A percentile compares a stretch with the other conserved stretches of the same genome.
Evolutionary conservation across 2,329 filamentous ascomycete species (phyloP).

Genomic region (Colletotrichum eremochloae): DNA sequence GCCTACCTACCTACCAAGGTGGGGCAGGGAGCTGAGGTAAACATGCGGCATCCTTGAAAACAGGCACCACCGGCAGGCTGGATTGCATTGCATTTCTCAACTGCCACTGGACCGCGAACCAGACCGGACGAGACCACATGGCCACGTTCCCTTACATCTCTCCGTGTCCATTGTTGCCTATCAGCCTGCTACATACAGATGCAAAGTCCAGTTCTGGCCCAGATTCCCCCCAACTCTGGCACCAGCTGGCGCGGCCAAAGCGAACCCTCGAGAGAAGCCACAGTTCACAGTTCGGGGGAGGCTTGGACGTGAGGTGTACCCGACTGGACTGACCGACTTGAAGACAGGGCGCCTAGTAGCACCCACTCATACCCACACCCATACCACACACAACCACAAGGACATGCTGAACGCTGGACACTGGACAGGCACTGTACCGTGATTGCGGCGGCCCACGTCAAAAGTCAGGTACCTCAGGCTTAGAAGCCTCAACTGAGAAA

Average conservation of each 20-base stretch:
- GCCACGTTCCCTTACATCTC: background rate
- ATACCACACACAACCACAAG: slow-evolving; percentile 2
- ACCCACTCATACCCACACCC: background rate
- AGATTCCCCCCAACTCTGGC: background rate
- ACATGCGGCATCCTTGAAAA: slow-evolving; percentile 6
- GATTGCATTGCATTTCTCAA: slow-evolving; percentile 12
- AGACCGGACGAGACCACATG: background rate
- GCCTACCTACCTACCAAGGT: background rate
- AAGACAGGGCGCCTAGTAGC: slow-evolving; percentile 1
- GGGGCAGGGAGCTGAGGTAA: background rate
- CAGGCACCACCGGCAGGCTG: background rate
- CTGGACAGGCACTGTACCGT: slow-evolving; percentile 16
- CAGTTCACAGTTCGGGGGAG: background rate
- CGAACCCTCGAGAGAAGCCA: background rate
- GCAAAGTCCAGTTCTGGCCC: background rate
- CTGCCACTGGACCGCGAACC: slow-evolving; percentile 1
- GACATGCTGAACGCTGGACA: slow-evolving; percentile 6
- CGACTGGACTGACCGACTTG: background rate
- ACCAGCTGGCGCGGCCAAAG: slow-evolving; percentile 5
- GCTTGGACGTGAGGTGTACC: background rate
- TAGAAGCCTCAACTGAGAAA: slow-evolving; percentile 11
- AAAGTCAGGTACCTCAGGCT: slow-evolving; percentile 11
- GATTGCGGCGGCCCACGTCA: slow-evolving; percentile 13
- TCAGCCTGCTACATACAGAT: background rate
- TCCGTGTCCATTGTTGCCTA: background rate